These are phyloP conservation scores for Euclidium syriacum DNA, from an alignment of 345 rosid genomes.

Conservation along the genomic window DNA sequence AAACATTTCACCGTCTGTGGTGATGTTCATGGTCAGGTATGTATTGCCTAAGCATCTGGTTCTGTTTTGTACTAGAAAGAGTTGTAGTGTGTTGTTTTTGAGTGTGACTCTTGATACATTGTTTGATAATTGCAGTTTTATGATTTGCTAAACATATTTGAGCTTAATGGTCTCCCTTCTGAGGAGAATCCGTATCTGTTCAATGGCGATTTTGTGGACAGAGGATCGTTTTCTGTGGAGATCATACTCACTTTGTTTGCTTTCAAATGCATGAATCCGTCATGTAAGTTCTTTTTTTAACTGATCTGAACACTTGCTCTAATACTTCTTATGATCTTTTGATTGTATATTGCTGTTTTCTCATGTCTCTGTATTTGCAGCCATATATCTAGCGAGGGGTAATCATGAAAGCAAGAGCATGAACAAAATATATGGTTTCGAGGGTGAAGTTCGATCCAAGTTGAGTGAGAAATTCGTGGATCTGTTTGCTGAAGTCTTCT, in stretches of 20 bases:
- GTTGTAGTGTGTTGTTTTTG: neutral
- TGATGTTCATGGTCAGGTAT: constrained; percentile 99
- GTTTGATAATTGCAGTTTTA: constrained; percentile 64
- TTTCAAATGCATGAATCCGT: constrained; percentile 87
- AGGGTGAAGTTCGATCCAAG: constrained; percentile 97
- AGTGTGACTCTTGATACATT: constrained; percentile 12
- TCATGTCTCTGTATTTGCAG: constrained; percentile 42
- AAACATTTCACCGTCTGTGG: constrained; percentile 89
- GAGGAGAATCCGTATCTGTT: constrained; percentile 95
- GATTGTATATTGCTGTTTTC: neutral
- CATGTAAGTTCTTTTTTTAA: constrained; percentile 47
- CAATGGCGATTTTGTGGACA: constrained; percentile 97
- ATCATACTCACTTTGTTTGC: constrained; percentile 94
- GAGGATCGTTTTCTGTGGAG: constrained; percentile 95
- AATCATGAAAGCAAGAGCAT: constrained; percentile 99
- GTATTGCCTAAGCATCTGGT: neutral
- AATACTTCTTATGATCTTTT: neutral
- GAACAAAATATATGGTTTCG: constrained; percentile 99
- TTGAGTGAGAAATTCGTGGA: constrained; percentile 87
- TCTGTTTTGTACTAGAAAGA: neutral
- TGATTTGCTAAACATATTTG: constrained; percentile 86
- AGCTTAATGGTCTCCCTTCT: constrained; percentile 95
- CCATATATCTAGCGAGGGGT: constrained; percentile 88
- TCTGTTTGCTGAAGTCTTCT: constrained; percentile 95
- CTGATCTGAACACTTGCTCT: neutral